Evolutionary conservation across 345 rosid genomes (phyloP), one percentile per base, ranked within the genome.

Genomic region (Salix purpurea): DNA sequence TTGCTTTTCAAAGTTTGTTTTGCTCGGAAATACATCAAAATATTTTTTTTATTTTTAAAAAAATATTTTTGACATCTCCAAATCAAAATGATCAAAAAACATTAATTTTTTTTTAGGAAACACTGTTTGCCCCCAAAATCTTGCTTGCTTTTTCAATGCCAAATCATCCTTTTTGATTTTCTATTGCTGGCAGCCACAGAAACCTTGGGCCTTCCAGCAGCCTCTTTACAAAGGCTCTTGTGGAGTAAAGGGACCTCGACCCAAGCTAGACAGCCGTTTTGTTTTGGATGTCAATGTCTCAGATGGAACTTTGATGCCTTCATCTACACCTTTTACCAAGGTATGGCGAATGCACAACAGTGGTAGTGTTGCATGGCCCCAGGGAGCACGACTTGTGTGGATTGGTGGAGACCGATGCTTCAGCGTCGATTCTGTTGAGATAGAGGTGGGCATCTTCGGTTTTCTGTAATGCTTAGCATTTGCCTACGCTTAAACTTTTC

Each of bases 311-410:
- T 69, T 81, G 62, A 84, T 94, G 89, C 88, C 92, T 74, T 97
- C 99, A 56, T 87, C 84, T 8, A 88, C 94, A 28, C 77, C 83
- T 37, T 94, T 94, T 74, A 96, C 92, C 24, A 96, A 96, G 91
- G 89, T 94, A 58, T 96, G 98, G 98, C 87, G 96, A 62, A 85
- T 96, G 95, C 88, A 87, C 73, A 96, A 96, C 86, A 88, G 67
- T 82, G 99, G 99, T 61, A 82, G 71, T 70, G 21, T 84, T 72
- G 86, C 83, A 21, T 96, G 99, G 99, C 88, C 84, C 5, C 84
- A 7, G 28, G 95, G 97, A 52, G 69, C 84, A 32, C 88, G 83
- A 76, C 86, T 96, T 61, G 84, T 90, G 75, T 94, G 97, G 94
- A 90, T 87, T 56, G 95, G 90, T 70, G 98, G 98, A 50, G 95